Conservation (phyloP, 2,329 filamentous ascomycete genomes). For the Ophiostoma angusticollis region DNA sequence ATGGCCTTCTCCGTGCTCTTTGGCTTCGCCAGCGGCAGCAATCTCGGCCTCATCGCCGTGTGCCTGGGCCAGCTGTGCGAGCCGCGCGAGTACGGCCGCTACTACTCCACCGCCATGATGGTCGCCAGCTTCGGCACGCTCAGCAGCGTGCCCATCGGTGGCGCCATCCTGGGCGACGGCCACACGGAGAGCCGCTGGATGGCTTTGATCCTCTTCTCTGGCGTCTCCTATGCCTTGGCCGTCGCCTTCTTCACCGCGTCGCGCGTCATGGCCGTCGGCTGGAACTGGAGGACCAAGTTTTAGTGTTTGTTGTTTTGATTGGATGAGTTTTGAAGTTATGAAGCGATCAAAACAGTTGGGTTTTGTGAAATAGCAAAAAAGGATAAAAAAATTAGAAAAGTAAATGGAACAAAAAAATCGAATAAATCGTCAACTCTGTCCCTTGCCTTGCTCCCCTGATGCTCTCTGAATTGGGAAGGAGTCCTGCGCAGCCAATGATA, state of each 20-base stretch:
- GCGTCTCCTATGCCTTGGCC: constrained; percentile 22
- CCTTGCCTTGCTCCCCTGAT: too few relatives aligned
- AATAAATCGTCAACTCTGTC: too few relatives aligned
- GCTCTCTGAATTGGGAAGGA: constrained; percentile 4
- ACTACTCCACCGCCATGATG: constrained; percentile 66
- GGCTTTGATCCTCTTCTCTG: constrained; percentile 27
- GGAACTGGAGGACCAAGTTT: constrained; percentile 19
- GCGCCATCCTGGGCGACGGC: constrained; percentile 23
- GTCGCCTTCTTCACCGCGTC: constrained; percentile 22
- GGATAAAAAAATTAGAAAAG: not conserved
- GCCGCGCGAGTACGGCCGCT: constrained; percentile 52
- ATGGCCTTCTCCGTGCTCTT: constrained; percentile 60
- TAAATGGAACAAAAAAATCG: not conserved
- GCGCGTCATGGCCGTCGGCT: constrained; percentile 25
- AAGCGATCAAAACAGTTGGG: not conserved
- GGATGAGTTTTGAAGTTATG: not conserved
- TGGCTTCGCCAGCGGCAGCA: constrained; percentile 67
- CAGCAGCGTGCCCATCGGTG: constrained; percentile 33
- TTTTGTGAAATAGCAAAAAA: not conserved
- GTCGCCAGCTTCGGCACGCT: constrained; percentile 59
- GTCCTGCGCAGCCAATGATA: constrained; percentile 2
- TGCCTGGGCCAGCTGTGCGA: constrained; percentile 73
- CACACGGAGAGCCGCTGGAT: constrained; percentile 22
- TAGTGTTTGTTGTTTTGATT: constrained; percentile 7
- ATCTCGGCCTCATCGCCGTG: constrained; percentile 66